Conservation (phyloP, 805 yeast species). For the Ogataea ganodermae region DNA sequence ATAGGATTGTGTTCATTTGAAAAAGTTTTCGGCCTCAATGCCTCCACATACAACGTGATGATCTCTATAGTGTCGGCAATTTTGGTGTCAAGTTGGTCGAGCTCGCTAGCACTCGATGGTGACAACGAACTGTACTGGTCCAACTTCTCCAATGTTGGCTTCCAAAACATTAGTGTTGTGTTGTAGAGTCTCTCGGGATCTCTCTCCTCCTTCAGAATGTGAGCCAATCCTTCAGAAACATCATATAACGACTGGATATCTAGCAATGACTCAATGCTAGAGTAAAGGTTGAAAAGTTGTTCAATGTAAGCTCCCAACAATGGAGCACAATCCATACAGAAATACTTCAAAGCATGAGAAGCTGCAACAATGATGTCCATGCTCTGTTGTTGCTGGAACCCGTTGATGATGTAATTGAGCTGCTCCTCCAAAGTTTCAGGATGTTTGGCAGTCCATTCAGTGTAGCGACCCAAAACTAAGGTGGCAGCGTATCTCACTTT, state of each 20-base stretch:
- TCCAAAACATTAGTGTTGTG: constrained; percentile 62
- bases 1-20: constrained; percentile 47
- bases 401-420: constrained; percentile 77
- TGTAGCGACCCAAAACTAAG: constrained; percentile 90
- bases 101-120: constrained; percentile 17
- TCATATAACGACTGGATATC: constrained; percentile 74
- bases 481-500: constrained; percentile 92
- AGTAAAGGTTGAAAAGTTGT: constrained; percentile 75
- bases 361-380: constrained; percentile 75
- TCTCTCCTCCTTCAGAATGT: constrained; percentile 67
- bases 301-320: constrained; percentile 66
- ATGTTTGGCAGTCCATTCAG: constrained; percentile 91
- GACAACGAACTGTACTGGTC: constrained; percentile 20
- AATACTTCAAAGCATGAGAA: constrained; percentile 89
- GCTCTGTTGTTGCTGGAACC: constrained; percentile 49
- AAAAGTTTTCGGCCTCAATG: constrained; percentile 49
- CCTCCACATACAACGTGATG: constrained; percentile 57
- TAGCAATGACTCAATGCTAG: constrained; percentile 51
- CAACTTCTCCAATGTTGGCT: constrained; percentile 59
- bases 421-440: constrained; percentile 81
- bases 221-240: constrained; percentile 86
- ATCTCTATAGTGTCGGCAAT: constrained; percentile 78
- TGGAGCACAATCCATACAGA: constrained; percentile 86
- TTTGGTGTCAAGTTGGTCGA: constrained; percentile 42
- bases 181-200: constrained; percentile 49